phyloP scores from a whole-genome alignment of 2,329 filamentous ascomycete species.

The Lachnellula cervina region DNA sequence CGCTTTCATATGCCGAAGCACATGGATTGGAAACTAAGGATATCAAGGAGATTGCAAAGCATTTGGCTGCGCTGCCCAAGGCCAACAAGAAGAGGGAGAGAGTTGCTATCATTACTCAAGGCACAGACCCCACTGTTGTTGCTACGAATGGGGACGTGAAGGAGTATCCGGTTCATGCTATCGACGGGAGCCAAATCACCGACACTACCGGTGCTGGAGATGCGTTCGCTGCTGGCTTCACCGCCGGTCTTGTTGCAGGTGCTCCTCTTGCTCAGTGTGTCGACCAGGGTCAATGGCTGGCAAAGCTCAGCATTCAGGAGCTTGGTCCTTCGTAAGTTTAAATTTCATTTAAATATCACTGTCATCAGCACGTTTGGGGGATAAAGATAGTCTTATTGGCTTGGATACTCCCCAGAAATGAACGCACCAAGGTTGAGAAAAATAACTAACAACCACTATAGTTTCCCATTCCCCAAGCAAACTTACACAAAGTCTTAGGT shows the following conservation, averaged over 20 bases:
- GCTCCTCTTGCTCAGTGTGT: constrained; percentile 73
- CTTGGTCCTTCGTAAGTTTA: constrained; percentile 85
- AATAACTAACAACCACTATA: constrained; percentile 35
- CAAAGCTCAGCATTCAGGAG: constrained; percentile 88
- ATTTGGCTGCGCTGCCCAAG: constrained; percentile 86
- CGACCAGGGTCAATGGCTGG: constrained; percentile 96
- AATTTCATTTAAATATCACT: constrained; percentile 10
- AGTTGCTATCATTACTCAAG: constrained; percentile 89
- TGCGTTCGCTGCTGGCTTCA: constrained; percentile 91
- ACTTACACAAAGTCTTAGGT: constrained; percentile 50
- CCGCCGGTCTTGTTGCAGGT: constrained; percentile 82
- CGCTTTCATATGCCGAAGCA: constrained; percentile 76
- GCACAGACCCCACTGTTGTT: constrained; percentile 83
- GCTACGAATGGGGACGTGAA: constrained; percentile 70
- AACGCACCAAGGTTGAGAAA: neutral
- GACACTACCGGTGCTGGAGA: constrained; percentile 98
- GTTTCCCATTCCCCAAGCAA: constrained; percentile 80
- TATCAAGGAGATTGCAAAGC: constrained; percentile 78
- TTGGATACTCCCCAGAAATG: neutral
- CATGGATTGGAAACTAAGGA: constrained; percentile 72
- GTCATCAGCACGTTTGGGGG: neutral
- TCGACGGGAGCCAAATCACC: constrained; percentile 73
- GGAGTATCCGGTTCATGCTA: constrained; percentile 76
- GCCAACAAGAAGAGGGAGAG: constrained; percentile 80
- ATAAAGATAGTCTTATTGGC: neutral